phyloP scores from a whole-genome alignment of 2,329 filamentous ascomycete species.

The Talaromyces rugulosus region DNA sequence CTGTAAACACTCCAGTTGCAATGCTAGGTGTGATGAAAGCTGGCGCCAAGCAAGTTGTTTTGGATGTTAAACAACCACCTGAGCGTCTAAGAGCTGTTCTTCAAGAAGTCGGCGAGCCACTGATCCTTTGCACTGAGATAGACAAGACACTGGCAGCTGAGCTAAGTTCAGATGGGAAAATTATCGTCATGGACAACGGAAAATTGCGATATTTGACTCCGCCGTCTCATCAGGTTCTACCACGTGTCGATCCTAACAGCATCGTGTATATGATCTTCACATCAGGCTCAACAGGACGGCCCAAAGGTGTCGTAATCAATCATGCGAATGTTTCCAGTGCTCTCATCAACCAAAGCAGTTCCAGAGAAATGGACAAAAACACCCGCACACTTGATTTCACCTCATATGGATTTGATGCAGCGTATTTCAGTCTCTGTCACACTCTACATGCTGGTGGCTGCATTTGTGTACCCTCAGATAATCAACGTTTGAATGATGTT shows the following conservation, averaged over 20 bases:
- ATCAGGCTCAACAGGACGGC: constrained; percentile 80
- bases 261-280: constrained; percentile 61
- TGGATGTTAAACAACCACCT: background rate
- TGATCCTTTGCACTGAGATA: background rate
- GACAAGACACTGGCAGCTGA: background rate
- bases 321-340: constrained; percentile 22
- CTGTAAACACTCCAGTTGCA: constrained; percentile 9
- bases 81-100: background rate
- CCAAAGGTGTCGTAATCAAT: constrained; percentile 67
- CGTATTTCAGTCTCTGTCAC: constrained; percentile 6
- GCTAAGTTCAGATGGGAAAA: background rate
- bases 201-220: background rate
- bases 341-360: background rate
- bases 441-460: constrained; percentile 9
- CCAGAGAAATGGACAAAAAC: constrained; percentile 21
- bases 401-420: constrained; percentile 9
- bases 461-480: constrained; percentile 5
- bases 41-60: constrained; percentile 10
- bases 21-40: constrained; percentile 16
- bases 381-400: constrained; percentile 30
- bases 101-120: background rate
- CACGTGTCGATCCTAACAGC: background rate
- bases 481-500: constrained; percentile 6
- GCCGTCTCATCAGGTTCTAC: background rate
- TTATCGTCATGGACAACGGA: background rate